These are phyloP conservation scores for Pouteria campechiana DNA, from an alignment of 179 eudicot genomes.

Conservation along the genomic window DNA sequence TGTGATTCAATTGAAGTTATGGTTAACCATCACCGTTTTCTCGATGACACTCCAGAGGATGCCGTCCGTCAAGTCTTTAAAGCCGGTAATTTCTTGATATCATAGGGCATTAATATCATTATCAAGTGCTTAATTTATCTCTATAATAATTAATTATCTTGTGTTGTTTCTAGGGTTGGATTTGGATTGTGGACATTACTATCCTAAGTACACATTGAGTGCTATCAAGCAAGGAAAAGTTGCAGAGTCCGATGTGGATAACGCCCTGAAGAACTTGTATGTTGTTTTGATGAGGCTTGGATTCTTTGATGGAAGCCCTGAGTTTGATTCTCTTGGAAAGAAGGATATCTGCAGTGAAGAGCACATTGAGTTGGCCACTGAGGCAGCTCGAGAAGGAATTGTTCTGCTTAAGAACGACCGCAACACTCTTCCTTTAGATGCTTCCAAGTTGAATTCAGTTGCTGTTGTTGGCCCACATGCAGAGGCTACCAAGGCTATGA, in stretches of 20 bases:
- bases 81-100: slow-evolving; percentile 15
- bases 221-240: slow-evolving; percentile 17
- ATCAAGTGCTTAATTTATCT: neutral
- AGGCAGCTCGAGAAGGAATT: slow-evolving; percentile 24
- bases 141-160: neutral
- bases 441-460: neutral
- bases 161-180: slow-evolving; percentile 18
- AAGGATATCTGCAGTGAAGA: slow-evolving; percentile 11
- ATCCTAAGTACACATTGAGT: slow-evolving; percentile 1
- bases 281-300: slow-evolving; percentile 31
- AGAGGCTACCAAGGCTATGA: slow-evolving; percentile 18
- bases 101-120: no score
- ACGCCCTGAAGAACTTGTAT: slow-evolving; percentile 16
- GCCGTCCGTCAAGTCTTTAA: slow-evolving; percentile 21
- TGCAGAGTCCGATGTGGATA: slow-evolving; percentile 15
- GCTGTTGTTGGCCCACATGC: slow-evolving; percentile 27
- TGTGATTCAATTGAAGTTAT: slow-evolving; percentile 31
- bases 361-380: slow-evolving; percentile 13
- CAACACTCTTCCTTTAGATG: slow-evolving; percentile 12
- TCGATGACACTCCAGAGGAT: slow-evolving; percentile 15
- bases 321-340: slow-evolving; percentile 3
- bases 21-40: slow-evolving; percentile 7
- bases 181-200: slow-evolving; percentile 22
- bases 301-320: slow-evolving; percentile 28
- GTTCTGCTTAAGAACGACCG: slow-evolving; percentile 19